Base-by-base conservation (phyloP, 345 rosid species). In the Aquilaria sinensis region DNA sequence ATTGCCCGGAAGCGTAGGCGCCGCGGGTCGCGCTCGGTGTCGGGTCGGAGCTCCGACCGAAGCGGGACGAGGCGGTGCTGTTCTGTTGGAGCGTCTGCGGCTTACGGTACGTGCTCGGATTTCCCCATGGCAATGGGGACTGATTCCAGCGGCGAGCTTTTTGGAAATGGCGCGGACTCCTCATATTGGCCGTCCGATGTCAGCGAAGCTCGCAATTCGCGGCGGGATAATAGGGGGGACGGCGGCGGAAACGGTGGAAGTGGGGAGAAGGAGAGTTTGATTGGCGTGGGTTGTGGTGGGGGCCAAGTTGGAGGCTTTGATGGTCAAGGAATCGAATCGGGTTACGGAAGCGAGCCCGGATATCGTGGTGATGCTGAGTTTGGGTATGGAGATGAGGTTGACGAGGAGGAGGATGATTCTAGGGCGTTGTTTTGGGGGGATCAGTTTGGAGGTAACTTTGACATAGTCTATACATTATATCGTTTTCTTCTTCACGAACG, bases 121-220 rank as follows among this genome's bases (percentile, higher is more conserved):
- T 81, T 90, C 33, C 97, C 91, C 12, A 70, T 88, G 64, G 93
- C 93, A 0, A 80, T 87, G 9, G 95, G 85, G 64, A 94, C 99
- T 49, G 99, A 94, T 74, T 94, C 99, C 15, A 94, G 99, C 49
- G 99, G 97, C 13, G 97, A 94, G 81, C 82, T 94, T 51, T 94
- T 90, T 32, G 80, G 79, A 29, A 86, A 83, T n/a, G 78, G 66
- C 7, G 89, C 77, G 55, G 97, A 87, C 51, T 75, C 85, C 11
- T 75, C 85, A 11, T 81, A 83, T 67, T 94, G 97, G 97, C 90
- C 80, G 14, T 94, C 97, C 10, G 97, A 90, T 71, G 95, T 82
- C 59, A 88, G 96, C 45, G 96, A 94, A 71, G 95, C 86, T 30
- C 75, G 76, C 76, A 85, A 80, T 58, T 78, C 87, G 51, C 74